Evolutionary conservation across 2,329 filamentous ascomycete genomes (phyloP).

Genomic region (Diaporthe sp.): DNA sequence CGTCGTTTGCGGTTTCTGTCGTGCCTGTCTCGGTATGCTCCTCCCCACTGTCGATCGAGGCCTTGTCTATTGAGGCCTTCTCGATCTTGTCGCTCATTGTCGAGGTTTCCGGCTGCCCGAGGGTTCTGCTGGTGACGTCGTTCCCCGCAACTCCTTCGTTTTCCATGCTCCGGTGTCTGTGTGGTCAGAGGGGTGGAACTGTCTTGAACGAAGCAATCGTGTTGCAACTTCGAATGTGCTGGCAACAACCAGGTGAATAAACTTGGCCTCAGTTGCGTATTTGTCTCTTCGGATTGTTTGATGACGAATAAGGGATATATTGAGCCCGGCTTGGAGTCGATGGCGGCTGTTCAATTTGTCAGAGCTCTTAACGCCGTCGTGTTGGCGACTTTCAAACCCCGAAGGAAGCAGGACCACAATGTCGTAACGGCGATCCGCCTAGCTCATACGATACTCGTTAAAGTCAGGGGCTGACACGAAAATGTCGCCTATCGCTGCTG

Average conservation of each 20-base stretch:
- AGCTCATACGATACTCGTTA: constrained; percentile 13
- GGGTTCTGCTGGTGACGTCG: neutral
- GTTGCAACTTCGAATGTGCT: neutral
- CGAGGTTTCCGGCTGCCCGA: neutral
- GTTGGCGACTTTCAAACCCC: neutral
- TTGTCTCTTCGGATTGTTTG: neutral
- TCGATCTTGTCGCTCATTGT: constrained; percentile 36
- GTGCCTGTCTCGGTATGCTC: constrained; percentile 34
- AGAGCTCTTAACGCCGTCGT: neutral
- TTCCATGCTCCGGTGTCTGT: constrained; percentile 40
- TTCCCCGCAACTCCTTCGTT: constrained; percentile 3
- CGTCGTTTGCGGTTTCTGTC: constrained; percentile 3
- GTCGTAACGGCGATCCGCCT: constrained; percentile 7
- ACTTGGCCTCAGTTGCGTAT: neutral
- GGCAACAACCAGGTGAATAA: neutral
- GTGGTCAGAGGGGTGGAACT: neutral
- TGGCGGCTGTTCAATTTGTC: neutral
- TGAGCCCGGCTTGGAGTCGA: neutral
- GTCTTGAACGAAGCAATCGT: neutral
- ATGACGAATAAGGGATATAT: neutral
- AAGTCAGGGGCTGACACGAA: neutral
- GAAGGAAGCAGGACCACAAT: constrained; percentile 1
- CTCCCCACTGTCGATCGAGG: constrained; percentile 27
- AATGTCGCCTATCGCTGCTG: neutral
- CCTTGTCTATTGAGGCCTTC: constrained; percentile 39